These are phyloP conservation scores for Malassezia dermatis DNA, from an alignment of 1,284 basidiomycete species.

Conservation along the genomic window DNA sequence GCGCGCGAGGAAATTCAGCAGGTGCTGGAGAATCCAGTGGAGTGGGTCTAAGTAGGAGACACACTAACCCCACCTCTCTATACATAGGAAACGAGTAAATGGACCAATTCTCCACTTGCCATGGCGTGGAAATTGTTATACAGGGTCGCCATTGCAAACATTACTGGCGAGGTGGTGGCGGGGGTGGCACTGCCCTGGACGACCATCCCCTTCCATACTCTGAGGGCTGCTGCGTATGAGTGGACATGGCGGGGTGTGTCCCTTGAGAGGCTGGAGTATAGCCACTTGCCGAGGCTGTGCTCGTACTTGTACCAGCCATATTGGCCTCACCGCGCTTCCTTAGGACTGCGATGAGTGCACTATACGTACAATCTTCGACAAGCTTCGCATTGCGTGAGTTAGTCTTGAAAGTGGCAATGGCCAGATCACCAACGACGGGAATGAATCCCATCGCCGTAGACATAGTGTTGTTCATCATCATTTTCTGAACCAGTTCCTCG, in stretches of 20 bases:
- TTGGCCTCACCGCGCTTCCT: not conserved
- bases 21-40: constrained; percentile 26
- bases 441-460: constrained; percentile 64
- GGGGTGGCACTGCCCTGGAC: not conserved
- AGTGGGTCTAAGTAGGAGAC: constrained; percentile 25
- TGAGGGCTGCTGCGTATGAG: not conserved
- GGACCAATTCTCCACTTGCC: not conserved
- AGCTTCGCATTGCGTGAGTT: constrained; percentile 70
- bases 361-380: constrained; percentile 28
- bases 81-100: not conserved
- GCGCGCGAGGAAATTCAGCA: constrained; percentile 25
- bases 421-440: constrained; percentile 67
- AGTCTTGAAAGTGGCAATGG: constrained; percentile 67
- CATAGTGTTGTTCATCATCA: constrained; percentile 70
- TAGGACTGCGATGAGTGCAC: not conserved
- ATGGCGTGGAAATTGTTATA: not conserved
- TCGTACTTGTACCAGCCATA: not conserved
- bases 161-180: not conserved
- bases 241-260: not conserved
- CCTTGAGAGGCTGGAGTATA: not conserved
- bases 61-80: not conserved
- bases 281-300: not conserved
- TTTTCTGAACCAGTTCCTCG: constrained; percentile 31
- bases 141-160: no score
- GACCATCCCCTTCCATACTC: not conserved